A percentile compares a stretch with the other conserved stretches of the same genome.
Conservation (phyloP, 257 asterid species). For the Solanum bukasovii region DNA sequence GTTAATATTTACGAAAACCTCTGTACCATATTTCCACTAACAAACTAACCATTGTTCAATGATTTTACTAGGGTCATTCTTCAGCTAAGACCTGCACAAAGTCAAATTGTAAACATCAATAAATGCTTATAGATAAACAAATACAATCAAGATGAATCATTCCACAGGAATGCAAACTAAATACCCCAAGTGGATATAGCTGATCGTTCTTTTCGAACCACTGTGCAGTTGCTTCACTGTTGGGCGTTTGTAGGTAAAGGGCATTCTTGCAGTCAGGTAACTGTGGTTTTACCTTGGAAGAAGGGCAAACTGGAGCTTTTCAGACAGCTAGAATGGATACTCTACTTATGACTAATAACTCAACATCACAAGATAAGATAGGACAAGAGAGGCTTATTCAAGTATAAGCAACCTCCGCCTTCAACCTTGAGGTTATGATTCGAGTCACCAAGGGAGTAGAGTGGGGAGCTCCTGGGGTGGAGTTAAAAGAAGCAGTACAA, state of each 20-base stretch:
- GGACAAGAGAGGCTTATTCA: neutral
- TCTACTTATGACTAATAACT: neutral
- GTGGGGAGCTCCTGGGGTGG: neutral
- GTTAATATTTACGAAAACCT: neutral
- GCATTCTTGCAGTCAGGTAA: neutral
- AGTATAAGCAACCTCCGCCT: neutral
- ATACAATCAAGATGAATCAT: neutral
- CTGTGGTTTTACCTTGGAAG: neutral
- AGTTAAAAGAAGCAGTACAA: neutral
- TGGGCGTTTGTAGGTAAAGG: neutral
- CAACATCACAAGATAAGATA: neutral
- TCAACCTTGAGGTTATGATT: neutral
- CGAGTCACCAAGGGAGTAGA: neutral
- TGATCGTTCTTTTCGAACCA: neutral
- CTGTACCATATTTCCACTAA: neutral
- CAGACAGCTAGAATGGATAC: neutral
- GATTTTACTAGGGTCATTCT: neutral
- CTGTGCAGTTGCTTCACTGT: neutral
- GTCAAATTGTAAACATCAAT: neutral
- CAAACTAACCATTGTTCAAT: neutral
- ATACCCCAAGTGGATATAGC: neutral
- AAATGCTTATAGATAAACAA: neutral
- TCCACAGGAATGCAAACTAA: neutral
- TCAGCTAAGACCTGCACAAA: neutral
- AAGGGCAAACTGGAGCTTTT: neutral